A percentile compares a stretch with the other conserved stretches of the same genome.
Conservation (phyloP, 164 flowering plant genomes). For the Annona squamosa region DNA sequence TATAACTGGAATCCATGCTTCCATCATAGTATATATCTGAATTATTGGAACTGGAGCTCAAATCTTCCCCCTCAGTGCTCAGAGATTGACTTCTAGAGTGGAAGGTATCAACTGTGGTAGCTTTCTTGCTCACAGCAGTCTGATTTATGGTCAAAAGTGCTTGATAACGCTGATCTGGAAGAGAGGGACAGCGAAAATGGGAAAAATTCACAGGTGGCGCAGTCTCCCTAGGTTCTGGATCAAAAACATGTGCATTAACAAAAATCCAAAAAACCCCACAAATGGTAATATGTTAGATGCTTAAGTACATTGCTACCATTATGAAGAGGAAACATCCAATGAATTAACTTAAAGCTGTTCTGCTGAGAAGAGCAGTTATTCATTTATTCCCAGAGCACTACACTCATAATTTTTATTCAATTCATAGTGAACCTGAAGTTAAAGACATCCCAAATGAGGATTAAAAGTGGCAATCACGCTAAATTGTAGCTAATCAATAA, state of each 20-base stretch:
- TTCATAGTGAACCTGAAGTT: not conserved
- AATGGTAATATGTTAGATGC: not conserved
- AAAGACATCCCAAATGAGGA: not conserved
- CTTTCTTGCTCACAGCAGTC: slow-evolving; percentile 21
- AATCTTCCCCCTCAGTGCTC: slow-evolving; percentile 19
- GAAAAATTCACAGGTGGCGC: slow-evolving; percentile 30
- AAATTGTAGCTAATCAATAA: not conserved
- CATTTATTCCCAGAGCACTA: not conserved
- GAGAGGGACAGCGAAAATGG: slow-evolving; percentile 30
- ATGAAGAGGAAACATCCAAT: no score
- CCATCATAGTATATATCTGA: slow-evolving; percentile 18
- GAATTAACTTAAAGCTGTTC: no score
- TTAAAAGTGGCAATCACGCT: not conserved
- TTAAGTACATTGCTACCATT: no score
- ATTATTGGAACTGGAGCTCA: slow-evolving; percentile 15
- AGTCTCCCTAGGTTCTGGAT: slow-evolving; percentile 25
- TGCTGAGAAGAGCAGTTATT: no score
- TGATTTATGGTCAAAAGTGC: slow-evolving; percentile 53
- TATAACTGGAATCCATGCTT: slow-evolving; percentile 28
- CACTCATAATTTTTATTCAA: not conserved
- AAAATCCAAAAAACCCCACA: not conserved
- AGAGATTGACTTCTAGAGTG: slow-evolving; percentile 24
- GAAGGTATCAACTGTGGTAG: slow-evolving; percentile 17
- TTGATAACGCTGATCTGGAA: slow-evolving; percentile 40
- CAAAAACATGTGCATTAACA: not conserved